These are phyloP conservation scores for Paratinospora sagittata DNA, from an alignment of 164 flowering plant species.

Conservation along the genomic window DNA sequence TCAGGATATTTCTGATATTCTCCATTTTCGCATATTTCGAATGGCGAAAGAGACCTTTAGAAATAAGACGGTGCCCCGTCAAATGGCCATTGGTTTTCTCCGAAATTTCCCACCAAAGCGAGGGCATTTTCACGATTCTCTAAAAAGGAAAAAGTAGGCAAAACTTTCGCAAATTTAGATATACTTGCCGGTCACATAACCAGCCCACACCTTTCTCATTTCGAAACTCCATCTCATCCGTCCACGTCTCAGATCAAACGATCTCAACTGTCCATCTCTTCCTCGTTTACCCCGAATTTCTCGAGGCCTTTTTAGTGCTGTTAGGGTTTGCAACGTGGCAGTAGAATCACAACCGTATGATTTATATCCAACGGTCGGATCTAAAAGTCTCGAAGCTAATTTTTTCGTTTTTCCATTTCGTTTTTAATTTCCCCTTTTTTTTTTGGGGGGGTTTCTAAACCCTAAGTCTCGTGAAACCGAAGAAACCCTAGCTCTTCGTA, in stretches of 20 bases:
- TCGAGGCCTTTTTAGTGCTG: constrained; percentile 13
- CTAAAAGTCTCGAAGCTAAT: background rate
- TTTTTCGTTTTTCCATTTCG: constrained; percentile 18
- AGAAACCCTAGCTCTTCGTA: constrained; percentile 51
- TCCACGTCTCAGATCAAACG: constrained; percentile 1
- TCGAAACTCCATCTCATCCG: constrained; percentile 15
- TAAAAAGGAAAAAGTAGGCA: constrained; percentile 12
- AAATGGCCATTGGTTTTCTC: background rate
- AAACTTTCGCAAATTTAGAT: constrained; percentile 2
- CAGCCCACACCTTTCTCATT: constrained; percentile 9
- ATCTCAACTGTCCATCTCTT: constrained; percentile 17
- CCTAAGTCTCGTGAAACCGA: constrained; percentile 37
- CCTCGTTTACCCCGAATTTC: constrained; percentile 23
- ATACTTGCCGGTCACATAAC: constrained; percentile 12
- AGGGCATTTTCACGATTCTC: background rate
- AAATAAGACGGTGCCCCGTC: background rate
- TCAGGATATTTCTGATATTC: background rate
- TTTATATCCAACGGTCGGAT: constrained; percentile 20
- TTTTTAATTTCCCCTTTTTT: constrained; percentile 15
- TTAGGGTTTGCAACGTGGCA: constrained; percentile 7
- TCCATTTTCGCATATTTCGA: background rate
- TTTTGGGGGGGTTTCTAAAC: constrained; percentile 33
- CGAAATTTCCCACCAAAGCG: background rate
- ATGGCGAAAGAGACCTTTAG: background rate
- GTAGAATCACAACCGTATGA: constrained; percentile 10